phyloP scores from a whole-genome alignment of 2,329 filamentous ascomycete species.

The Verticillium zaregamsianum region DNA sequence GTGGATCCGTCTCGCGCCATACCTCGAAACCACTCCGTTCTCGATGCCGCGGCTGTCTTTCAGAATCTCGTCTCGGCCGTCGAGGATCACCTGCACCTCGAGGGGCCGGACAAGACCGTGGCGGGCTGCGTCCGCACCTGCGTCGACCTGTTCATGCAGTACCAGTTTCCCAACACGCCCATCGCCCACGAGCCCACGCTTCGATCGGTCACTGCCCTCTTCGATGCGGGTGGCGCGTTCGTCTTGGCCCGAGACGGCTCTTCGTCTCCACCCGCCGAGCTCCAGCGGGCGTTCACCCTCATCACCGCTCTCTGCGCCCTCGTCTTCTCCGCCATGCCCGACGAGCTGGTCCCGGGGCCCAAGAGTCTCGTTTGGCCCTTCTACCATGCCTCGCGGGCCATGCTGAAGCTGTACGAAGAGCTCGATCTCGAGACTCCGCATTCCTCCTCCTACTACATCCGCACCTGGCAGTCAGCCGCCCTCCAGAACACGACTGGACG shows the following conservation, averaged over 20 bases:
- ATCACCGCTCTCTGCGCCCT: constrained; percentile 7
- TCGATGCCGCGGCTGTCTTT: background rate
- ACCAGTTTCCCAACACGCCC: too few species aligned
- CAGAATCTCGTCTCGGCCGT: too few species aligned
- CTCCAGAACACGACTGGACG: constrained; percentile 7
- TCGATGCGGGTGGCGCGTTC: background rate
- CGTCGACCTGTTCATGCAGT: too few species aligned
- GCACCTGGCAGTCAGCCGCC: constrained; percentile 6
- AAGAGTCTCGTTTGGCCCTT: background rate
- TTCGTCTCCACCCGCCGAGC: background rate
- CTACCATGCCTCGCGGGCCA: constrained; percentile 6
- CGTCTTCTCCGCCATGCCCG: background rate
- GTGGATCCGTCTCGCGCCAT: too few species aligned
- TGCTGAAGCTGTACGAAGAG: constrained; percentile 6
- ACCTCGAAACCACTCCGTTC: background rate
- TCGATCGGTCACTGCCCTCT: background rate
- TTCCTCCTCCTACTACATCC: constrained; percentile 4
- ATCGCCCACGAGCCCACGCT: too few species aligned
- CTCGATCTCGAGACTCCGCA: constrained; percentile 7
- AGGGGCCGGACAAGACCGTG: too few species aligned
- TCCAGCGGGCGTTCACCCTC: constrained; percentile 3
- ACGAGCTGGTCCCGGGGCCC: background rate
- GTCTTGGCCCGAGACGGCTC: too few species aligned
- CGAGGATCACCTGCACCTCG: too few species aligned
- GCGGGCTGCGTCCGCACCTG: too few species aligned